Evolutionary conservation across 176 grass and related monocot genomes (phyloP).

Genomic region (Aegilops longissima): DNA sequence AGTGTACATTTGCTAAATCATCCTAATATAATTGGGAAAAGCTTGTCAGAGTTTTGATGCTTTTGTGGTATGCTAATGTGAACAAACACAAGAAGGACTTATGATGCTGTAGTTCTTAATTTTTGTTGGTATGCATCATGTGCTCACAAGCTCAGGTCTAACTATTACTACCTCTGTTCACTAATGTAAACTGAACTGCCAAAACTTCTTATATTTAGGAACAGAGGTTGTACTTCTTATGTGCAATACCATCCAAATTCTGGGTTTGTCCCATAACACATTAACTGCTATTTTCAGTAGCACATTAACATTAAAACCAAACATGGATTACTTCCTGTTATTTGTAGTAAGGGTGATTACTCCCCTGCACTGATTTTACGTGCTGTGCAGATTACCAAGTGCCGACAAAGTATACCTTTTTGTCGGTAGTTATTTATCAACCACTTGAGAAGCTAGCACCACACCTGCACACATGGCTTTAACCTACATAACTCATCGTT

Average conservation of each 20-base stretch:
- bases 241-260: background rate
- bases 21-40: background rate
- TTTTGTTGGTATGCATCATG: background rate
- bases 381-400: background rate
- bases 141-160: background rate
- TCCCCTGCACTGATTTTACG: background rate
- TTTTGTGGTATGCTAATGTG: background rate
- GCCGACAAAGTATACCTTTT: background rate
- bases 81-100: background rate
- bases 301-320: background rate
- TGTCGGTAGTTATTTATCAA: background rate
- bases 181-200: too few relatives aligned
- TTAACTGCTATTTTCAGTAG: background rate
- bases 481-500: background rate
- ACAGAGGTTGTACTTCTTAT: background rate
- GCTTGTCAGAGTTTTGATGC: background rate
- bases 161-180: background rate
- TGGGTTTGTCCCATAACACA: background rate
- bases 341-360: background rate
- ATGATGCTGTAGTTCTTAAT: background rate
- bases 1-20: background rate
- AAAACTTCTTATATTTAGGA: too few relatives aligned
- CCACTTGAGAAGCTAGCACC: background rate
- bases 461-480: conserved; percentile 9
- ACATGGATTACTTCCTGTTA: background rate